Evolutionary conservation across 495 filamentous ascomycete genomes (phyloP), one percentile per base, ranked within the genome.

Genomic region (Saxophila tyrrhenica): DNA sequence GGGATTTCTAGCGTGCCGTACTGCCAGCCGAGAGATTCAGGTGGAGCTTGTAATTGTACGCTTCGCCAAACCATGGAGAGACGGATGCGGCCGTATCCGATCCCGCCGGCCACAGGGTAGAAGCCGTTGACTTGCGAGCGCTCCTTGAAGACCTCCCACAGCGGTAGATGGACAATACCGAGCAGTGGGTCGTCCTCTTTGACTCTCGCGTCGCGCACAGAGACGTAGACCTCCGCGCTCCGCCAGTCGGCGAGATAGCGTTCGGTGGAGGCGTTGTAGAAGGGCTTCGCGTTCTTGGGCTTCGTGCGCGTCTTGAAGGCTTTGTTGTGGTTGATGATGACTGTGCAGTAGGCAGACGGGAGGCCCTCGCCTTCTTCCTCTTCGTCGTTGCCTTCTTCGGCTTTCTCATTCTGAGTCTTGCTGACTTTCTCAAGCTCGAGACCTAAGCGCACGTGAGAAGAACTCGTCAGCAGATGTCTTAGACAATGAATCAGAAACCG

Each of bases 211-310:
- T 88, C 84, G 1, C 81, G 70, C n/a, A 86, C 82, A 13, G 73
- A 70, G 9, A 88, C 55, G 46, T 85, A 78, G 41, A 86, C 67
- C 59, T 85, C 81, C 19, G 79, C 72, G n/a, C 69, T 75, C 15
- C 67, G 69, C 75, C 79, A 86, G 63, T 88, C 79, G n/a, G 78
- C 71, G 38, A 87, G 72, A 42, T 86, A 82, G 2, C 81, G 72
- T 59, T 88, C 84, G 0, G 78, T 83, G n/a, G 80, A 81, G 0
- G 84, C 84, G 58, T 87, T 88, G 73, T 86, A 87, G 64, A 87
- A 88, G 0, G 84, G 84, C 54, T 83, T 85, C 0, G 79, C 74
- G 52, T 83, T 86, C 70, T 85, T 86, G 3, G 84, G 84, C 61
- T 88, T 88, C 5, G 84, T 84, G 11, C 84, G 68, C 0, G 84